Conservation (phyloP, 106 monocot species). For the Dioscorea alata region DNA sequence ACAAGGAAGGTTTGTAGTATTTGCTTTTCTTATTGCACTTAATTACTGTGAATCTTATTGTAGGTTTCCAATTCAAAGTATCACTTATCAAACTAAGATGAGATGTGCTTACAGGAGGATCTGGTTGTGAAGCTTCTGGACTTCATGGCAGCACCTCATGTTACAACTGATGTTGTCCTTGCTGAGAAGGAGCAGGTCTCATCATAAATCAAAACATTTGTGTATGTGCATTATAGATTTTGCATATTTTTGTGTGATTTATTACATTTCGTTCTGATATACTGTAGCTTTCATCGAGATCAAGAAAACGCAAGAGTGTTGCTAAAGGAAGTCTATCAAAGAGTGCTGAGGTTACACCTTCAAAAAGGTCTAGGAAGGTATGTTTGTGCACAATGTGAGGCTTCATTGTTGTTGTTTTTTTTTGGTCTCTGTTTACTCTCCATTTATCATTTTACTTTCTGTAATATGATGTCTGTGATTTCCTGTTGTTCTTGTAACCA, state of each 20-base stretch:
- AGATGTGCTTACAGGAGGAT: slow-evolving; percentile 49
- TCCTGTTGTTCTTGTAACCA: too few species aligned
- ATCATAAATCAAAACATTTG: neutral
- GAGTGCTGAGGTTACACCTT: slow-evolving; percentile 8
- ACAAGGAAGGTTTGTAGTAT: slow-evolving; percentile 42
- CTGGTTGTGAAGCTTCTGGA: slow-evolving; percentile 66
- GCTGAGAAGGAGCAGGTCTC: slow-evolving; percentile 61
- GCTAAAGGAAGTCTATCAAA: slow-evolving; percentile 44
- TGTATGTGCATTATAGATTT: too few species aligned
- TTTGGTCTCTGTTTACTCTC: too few species aligned
- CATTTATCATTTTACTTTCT: too few species aligned
- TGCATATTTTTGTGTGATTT: too few species aligned
- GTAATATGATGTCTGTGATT: too few species aligned
- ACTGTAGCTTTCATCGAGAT: slow-evolving; percentile 36
- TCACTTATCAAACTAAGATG: neutral
- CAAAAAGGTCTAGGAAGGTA: slow-evolving; percentile 49
- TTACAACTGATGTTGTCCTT: slow-evolving; percentile 39
- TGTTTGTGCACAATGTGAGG: neutral
- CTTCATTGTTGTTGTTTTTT: too few species aligned
- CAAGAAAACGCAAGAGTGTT: slow-evolving; percentile 57
- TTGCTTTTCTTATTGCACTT: neutral
- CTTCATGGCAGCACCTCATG: slow-evolving; percentile 74
- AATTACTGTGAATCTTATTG: neutral
- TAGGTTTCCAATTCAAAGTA: neutral
- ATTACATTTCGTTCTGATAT: too few species aligned